Conservation (phyloP, 2,329 filamentous ascomycete species). For the Botrytis fabae region DNA sequence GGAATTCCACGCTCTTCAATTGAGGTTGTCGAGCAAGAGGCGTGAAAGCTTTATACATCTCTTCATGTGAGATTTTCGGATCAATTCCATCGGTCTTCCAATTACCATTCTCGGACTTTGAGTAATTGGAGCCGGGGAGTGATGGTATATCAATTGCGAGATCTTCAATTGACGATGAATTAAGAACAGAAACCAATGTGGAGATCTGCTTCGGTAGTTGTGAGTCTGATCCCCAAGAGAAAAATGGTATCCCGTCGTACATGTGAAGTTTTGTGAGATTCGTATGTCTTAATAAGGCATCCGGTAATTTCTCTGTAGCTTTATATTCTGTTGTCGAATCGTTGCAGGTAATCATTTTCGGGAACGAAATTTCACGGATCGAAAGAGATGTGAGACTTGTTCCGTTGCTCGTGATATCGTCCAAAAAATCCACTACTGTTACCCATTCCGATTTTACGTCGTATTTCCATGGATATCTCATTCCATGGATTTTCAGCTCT, state of each 20-base stretch:
- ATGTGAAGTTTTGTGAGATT: neutral
- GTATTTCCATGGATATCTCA: neutral
- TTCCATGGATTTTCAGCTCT: neutral
- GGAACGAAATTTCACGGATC: neutral
- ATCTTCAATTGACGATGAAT: neutral
- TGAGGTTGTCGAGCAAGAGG: neutral
- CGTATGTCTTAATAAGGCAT: neutral
- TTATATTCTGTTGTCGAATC: neutral
- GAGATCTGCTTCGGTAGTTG: neutral
- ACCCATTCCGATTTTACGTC: neutral
- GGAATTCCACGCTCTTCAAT: neutral
- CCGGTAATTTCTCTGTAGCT: neutral
- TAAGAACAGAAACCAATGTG: neutral
- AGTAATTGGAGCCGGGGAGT: neutral
- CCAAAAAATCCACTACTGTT: neutral
- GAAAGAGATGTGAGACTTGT: neutral
- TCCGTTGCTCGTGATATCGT: neutral
- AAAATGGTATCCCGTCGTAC: neutral
- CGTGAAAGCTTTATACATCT: neutral
- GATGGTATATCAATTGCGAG: neutral
- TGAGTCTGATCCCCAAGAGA: neutral
- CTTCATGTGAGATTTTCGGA: neutral
- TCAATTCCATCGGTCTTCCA: neutral
- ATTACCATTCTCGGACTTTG: neutral
- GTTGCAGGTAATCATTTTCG: neutral